Evolutionary conservation across 805 yeast genomes (phyloP), one percentile per base, ranked within the genome.

Genomic region (Pichia membranifaciens): DNA sequence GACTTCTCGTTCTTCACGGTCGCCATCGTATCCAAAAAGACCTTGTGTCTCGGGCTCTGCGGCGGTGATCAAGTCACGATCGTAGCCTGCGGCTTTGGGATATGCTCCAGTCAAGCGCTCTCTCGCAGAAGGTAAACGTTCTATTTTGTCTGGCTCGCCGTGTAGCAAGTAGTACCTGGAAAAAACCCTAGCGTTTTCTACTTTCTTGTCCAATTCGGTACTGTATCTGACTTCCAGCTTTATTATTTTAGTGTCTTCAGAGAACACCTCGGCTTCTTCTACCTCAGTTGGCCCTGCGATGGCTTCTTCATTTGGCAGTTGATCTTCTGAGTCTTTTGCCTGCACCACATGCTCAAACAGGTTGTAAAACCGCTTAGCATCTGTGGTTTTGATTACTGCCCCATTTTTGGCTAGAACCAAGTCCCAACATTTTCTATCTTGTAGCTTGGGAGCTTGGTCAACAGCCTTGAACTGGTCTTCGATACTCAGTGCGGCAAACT

Each of bases 101-200:
- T 4, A 10, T 8, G 9, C 2, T 4, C 13, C 44, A 38, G 33
- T 46, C 31, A 50, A 33, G 50, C 61, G 54, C 45, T 60, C 52
- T 42, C 36, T 43, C 15, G 56, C 53, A 6, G 43, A 35, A 12
- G 53, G 52, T 21, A 51, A 29, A 50, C 74, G 57, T 55, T 67
- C 58, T 66, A 59, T 49, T 16, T 47, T 48, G 13, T 78, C 78
- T 3, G 89, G 91, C 58, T 81, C 89, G 3, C 91, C 91, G 54
- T 84, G 82, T 16, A 80, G 58, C 48, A 81, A 66, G 64, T 84
- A 84, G 63, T 82, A 84, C 35, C 85, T 63, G 18, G 87, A 81
- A 45, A 73, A 73, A 13, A 70, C 75, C 20, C 76, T 68, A 9
- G 88, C 81, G 50, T 78, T 77, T 46, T 69, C 69, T 15, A 73